A percentile compares a stretch with the other conserved stretches of the same genome.
Evolutionary conservation across 1,139 yeast species (phyloP).

Genomic region (Dujonia santamariae): DNA sequence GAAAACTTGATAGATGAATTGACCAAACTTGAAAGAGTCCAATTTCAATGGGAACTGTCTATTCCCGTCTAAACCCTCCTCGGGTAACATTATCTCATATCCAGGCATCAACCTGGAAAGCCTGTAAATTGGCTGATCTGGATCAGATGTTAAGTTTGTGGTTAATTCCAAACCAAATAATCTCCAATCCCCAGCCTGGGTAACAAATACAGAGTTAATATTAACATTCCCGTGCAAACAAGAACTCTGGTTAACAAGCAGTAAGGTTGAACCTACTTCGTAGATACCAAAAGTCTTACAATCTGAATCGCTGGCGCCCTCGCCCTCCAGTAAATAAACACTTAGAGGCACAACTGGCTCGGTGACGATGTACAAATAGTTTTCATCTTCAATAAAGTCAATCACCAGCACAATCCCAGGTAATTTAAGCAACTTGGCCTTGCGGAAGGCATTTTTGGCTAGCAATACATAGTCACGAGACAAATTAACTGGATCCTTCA

Average conservation of each 20-base stretch:
- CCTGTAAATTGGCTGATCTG: constrained; percentile 46
- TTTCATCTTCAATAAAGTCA: constrained; percentile 69
- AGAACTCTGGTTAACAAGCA: constrained; percentile 63
- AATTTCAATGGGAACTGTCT: constrained; percentile 40
- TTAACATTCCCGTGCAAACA: constrained; percentile 67
- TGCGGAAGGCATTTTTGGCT: constrained; percentile 64
- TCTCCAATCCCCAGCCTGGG: constrained; percentile 75
- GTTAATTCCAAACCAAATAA: constrained; percentile 80
- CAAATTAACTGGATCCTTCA: constrained; percentile 36
- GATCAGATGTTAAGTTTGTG: constrained; percentile 48
- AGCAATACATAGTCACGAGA: constrained; percentile 32
- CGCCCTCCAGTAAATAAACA: constrained; percentile 20
- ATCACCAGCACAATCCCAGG: constrained; percentile 75
- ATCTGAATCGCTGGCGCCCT: constrained; percentile 27
- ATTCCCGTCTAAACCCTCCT: constrained; percentile 50
- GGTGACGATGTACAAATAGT: constrained; percentile 64
- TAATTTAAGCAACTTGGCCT: constrained; percentile 63
- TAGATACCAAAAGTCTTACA: constrained; percentile 57
- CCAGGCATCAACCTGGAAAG: constrained; percentile 21
- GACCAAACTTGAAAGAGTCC: constrained; percentile 67
- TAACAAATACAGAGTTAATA: constrained; percentile 56
- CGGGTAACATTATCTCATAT: constrained; percentile 33
- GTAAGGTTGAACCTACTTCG: constrained; percentile 53
- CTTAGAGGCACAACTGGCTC: constrained; percentile 71
- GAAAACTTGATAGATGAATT: constrained; percentile 47